phyloP scores from a whole-genome alignment of 148 eudicot species.

The Rhododendron simsii region DNA sequence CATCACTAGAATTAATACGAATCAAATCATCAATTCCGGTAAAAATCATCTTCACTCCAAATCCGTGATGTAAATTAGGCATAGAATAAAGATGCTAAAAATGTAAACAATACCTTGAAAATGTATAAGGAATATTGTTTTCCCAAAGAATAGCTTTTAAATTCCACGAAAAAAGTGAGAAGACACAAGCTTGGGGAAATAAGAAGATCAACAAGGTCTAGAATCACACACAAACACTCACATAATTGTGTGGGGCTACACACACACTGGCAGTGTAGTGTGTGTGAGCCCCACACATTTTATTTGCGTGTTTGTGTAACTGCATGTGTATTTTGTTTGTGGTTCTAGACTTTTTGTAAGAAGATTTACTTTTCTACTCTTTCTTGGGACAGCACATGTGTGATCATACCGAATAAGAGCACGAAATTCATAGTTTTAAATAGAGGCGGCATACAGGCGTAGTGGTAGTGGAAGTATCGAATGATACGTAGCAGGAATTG shows the following conservation, averaged over 20 bases:
- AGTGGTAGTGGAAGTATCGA: background rate
- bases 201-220: background rate
- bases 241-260: background rate
- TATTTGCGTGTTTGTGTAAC: background rate
- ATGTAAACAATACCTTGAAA: background rate
- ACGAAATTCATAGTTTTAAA: background rate
- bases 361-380: background rate
- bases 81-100: background rate
- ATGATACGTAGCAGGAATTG: background rate
- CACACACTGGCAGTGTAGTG: background rate
- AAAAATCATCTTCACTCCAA: conserved; percentile 1
- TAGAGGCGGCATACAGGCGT: background rate
- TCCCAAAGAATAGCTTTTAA: background rate
- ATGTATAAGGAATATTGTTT: background rate
- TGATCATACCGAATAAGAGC: background rate
- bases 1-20: background rate
- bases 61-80: background rate
- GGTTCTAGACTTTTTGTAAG: background rate
- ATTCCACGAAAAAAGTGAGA: background rate
- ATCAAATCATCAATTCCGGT: background rate
- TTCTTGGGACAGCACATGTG: background rate
- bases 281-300: background rate
- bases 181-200: background rate
- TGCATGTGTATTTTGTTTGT: background rate
- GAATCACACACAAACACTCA: background rate